Conservation (phyloP, 1,284 basidiomycete species). For the Cryptococcus amylolentus region DNA sequence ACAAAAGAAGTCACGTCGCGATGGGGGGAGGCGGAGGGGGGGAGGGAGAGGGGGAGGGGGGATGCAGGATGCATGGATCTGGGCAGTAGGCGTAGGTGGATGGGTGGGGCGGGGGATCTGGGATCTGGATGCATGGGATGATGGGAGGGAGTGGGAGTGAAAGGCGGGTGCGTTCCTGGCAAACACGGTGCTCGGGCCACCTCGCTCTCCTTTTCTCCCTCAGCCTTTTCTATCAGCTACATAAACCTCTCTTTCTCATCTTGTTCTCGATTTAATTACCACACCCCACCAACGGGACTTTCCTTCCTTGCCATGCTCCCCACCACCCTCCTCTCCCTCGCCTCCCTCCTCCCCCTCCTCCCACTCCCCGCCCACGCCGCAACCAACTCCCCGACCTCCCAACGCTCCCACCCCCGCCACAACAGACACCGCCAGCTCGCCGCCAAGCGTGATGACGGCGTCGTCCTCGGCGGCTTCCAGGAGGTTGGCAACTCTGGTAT, state of each 20-base stretch:
- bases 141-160: too few species aligned
- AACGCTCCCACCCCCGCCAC: slow-evolving; percentile 16
- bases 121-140: too few species aligned
- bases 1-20: too few species aligned
- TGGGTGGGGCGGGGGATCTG: too few species aligned
- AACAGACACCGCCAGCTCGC: slow-evolving; percentile 14
- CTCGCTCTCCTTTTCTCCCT: background rate
- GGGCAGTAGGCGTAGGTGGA: too few species aligned
- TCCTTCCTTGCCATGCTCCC: background rate
- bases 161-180: too few species aligned
- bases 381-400: background rate
- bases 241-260: background rate
- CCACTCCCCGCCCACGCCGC: slow-evolving; percentile 11
- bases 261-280: too few species aligned
- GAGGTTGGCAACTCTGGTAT: slow-evolving; percentile 47
- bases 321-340: slow-evolving; percentile 1
- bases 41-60: too few species aligned
- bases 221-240: background rate
- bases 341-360: slow-evolving; percentile 3
- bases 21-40: too few species aligned
- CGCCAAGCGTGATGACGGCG: slow-evolving; percentile 3
- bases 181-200: too few species aligned
- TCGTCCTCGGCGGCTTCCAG: slow-evolving; percentile 36
- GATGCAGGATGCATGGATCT: too few species aligned
- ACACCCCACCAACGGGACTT: background rate